These are phyloP conservation scores for Verticillium zaregamsianum DNA, from an alignment of 2,329 filamentous ascomycete genomes.

Conservation along the genomic window DNA sequence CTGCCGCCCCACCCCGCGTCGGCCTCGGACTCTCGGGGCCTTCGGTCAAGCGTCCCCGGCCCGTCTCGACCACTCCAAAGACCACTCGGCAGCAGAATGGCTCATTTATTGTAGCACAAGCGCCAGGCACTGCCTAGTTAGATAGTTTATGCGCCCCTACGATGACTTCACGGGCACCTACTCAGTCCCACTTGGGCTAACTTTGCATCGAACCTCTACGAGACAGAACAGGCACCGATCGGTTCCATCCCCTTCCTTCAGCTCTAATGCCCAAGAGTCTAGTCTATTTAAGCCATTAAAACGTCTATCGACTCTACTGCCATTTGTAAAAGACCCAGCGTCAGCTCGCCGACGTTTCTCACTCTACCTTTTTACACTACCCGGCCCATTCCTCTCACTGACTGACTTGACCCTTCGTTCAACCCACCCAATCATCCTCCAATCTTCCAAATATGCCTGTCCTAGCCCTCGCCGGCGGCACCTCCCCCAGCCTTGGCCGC, in stretches of 20 bases:
- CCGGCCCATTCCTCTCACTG: not conserved
- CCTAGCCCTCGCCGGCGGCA: slow-evolving; percentile 1
- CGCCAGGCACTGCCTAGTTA: too few species aligned
- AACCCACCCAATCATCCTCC: not conserved
- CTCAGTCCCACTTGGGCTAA: too few species aligned
- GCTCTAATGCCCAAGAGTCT: too few species aligned
- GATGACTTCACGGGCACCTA: too few species aligned
- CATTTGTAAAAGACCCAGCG: not conserved
- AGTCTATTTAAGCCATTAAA: not conserved
- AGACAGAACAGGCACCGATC: too few species aligned
- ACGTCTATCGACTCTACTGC: not conserved
- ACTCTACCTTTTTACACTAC: too few species aligned
- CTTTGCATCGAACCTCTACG: too few species aligned
- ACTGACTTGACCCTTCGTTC: not conserved
- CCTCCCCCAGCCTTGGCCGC: not conserved
- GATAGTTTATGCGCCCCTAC: too few species aligned
- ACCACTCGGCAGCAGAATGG: not conserved
- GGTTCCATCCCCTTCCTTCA: too few species aligned
- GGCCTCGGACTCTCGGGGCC: not conserved
- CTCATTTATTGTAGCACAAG: too few species aligned
- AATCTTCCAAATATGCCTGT: slow-evolving; percentile 1
- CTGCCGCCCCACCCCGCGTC: not conserved
- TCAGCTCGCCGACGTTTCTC: too few species aligned
- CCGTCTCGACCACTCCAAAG: not conserved
- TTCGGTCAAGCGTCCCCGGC: not conserved